A percentile compares a stretch with the other conserved stretches of the same genome.
Evolutionary conservation across 768 basidiomycete genomes (phyloP).

Genomic region (Collybia mongolica): DNA sequence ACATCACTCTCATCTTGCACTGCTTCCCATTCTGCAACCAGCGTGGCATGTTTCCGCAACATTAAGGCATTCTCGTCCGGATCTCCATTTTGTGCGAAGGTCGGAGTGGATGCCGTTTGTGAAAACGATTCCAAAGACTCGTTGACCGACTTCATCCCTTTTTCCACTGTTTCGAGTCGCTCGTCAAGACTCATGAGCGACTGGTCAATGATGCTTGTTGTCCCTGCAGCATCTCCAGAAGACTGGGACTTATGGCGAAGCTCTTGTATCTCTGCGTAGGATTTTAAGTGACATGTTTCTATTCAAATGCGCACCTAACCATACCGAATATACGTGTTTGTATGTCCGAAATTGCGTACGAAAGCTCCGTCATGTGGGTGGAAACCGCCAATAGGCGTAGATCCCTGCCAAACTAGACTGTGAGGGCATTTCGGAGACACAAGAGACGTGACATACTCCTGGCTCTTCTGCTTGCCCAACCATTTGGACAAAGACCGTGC

Average conservation of each 20-base stretch:
- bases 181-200: conserved; percentile 80
- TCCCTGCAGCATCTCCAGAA: conserved; percentile 51
- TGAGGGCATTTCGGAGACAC: too few relatives aligned
- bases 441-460: conserved; percentile 55
- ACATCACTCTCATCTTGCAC: conserved; percentile 79
- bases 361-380: conserved; percentile 84
- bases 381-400: conserved; percentile 75
- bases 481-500: conserved; percentile 44
- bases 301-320: conserved; percentile 12
- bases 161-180: conserved; percentile 69
- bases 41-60: conserved; percentile 70
- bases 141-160: conserved; percentile 68
- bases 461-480: conserved; percentile 55
- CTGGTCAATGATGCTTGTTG: conserved; percentile 75
- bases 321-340: conserved; percentile 89
- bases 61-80: conserved; percentile 46
- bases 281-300: conserved; percentile 2
- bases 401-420: conserved; percentile 44
- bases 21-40: conserved; percentile 78
- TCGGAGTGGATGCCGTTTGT: conserved; percentile 46
- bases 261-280: conserved; percentile 79
- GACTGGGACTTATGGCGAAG: conserved; percentile 84
- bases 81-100: conserved; percentile 34
- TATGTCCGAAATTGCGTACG: conserved; percentile 84
- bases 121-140: conserved; percentile 64